phyloP scores from a whole-genome alignment of 257 asterid genomes.

The Datura wrightii region DNA sequence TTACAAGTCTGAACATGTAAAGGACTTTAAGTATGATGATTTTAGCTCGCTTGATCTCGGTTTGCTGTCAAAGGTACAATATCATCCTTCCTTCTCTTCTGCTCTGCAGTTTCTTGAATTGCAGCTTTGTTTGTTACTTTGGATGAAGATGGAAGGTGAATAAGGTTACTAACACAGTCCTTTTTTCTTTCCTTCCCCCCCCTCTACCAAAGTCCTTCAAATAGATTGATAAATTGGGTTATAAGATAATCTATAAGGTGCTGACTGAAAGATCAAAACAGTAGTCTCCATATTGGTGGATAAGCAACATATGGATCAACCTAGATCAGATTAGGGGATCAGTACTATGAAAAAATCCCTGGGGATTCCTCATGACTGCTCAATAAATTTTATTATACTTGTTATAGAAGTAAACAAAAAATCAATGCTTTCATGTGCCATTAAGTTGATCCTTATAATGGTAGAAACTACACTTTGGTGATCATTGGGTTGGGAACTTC shows the following conservation, averaged over 20 bases:
- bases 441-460: background rate
- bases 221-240: background rate
- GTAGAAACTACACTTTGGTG: background rate
- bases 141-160: slow-evolving; percentile 19
- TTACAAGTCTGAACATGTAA: slow-evolving; percentile 82
- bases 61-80: slow-evolving; percentile 83
- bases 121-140: slow-evolving; percentile 14
- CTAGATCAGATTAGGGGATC: background rate
- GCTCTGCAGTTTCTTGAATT: slow-evolving; percentile 28
- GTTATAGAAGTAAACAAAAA: background rate
- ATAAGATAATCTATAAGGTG: background rate
- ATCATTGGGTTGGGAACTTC: slow-evolving; percentile 24
- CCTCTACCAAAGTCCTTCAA: background rate
- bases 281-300: background rate
- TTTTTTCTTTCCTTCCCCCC: background rate
- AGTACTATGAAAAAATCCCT: slow-evolving; percentile 16
- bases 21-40: slow-evolving; percentile 92
- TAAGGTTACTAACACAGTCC: background rate
- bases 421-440: background rate
- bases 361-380: background rate
- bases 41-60: slow-evolving; percentile 93
- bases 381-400: background rate
- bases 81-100: slow-evolving; percentile 36
- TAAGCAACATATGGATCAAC: background rate
- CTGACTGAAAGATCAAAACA: background rate